Evolutionary conservation across 176 grass and related monocot genomes (phyloP), one percentile per base, ranked within the genome.

Genomic region (Musa troglodytarum): DNA sequence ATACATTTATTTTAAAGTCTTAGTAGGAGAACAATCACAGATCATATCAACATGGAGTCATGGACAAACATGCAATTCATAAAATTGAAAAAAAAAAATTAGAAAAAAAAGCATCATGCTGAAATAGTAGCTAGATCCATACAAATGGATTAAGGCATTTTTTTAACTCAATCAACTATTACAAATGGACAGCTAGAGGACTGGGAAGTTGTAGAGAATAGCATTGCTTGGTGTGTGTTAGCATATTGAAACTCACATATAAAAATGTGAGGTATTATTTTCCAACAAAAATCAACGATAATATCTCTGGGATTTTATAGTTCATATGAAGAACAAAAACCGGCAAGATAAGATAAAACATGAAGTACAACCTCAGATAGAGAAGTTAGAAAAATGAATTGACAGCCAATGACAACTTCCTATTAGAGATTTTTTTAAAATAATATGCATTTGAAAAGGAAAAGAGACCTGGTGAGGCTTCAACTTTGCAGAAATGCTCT

Each of bases 401-500:
- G 49, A 8, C 23, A 51, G 2, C 1, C 49, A 53, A 53, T 53
- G 50, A 73, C 16, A 53, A 53, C 21, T 1, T n/a, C 50, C 7
- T 9, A 25, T 10, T 14, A 73, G 2, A 71, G 19, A 9, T n/a
- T 43, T 43, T 43, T 43, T 43, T 9, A 20, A 1, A 4, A 50
- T 50, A 57, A 69, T 21, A 67, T 65, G 50, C 58, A 54, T 1
- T 29, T 15, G 72, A 76, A 51, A 49, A 57, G 24, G 71, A 49
- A 50, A 20, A 28, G 75, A 71, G 65, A 98, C 95, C 90, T 98
- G 95, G 74, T 98, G 90, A 56, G 84, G 80, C 70, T 98, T 98
- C 76, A 98, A 87, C 83, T 93, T 93, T 77, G 83, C 74, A 91
- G 88, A 93, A 76, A 91, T 89, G 72, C 95, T 98, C 81, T 78